phyloP scores from a whole-genome alignment of 73 alveolate species.

The Paramecium sonneborni region DNA sequence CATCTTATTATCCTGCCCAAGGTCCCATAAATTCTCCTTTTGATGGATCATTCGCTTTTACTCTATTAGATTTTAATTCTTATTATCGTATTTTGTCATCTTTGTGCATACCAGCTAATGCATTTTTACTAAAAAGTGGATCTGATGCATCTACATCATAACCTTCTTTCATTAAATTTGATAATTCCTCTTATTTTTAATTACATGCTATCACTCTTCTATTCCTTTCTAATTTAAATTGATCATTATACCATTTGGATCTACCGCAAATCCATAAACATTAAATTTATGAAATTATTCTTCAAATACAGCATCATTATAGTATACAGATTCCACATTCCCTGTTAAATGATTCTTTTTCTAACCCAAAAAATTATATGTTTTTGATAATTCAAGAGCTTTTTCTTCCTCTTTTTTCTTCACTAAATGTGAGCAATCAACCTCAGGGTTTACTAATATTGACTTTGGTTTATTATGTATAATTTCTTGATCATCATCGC shows the following conservation, averaged over 20 bases:
- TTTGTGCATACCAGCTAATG: conserved; percentile 45
- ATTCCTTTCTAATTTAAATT: conserved; percentile 31
- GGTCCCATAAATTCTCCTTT: conserved; percentile 91
- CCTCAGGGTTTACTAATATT: conserved; percentile 59
- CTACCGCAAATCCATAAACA: conserved; percentile 61
- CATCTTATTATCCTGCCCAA: conserved; percentile 91
- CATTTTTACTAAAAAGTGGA: conserved; percentile 51
- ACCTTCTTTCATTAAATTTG: neutral
- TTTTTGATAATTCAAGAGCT: conserved; percentile 42
- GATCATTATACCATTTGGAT: conserved; percentile 38
- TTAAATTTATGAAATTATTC: conserved; percentile 57
- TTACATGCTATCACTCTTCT: conserved; percentile 30
- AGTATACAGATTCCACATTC: conserved; percentile 54
- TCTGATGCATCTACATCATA: conserved; percentile 54
- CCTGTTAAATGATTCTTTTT: conserved; percentile 67
- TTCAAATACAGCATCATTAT: conserved; percentile 55
- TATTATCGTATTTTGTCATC: conserved; percentile 66
- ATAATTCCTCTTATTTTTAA: conserved; percentile 7
- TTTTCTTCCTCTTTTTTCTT: conserved; percentile 36
- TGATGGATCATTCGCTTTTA: conserved; percentile 79
- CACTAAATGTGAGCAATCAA: conserved; percentile 38
- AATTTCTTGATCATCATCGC: conserved; percentile 55
- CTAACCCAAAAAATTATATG: conserved; percentile 8
- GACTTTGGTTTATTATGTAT: conserved; percentile 15
- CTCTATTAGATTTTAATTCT: conserved; percentile 76